Evolutionary conservation across 345 rosid genomes (phyloP), one percentile per base, ranked within the genome.

Genomic region (Populus euphratica): DNA sequence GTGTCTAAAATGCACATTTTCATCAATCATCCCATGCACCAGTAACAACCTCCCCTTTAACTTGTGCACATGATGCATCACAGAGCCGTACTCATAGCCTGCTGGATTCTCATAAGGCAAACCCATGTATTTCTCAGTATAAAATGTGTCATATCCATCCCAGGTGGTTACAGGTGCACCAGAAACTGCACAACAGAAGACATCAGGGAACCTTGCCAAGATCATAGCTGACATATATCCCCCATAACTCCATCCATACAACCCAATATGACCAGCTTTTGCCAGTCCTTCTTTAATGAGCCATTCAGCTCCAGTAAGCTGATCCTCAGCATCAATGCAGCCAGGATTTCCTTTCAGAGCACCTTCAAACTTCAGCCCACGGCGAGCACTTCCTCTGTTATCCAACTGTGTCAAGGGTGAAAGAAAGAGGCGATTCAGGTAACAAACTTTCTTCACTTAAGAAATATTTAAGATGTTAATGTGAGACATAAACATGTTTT

Each of bases 131-230:
- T 92, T 95, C 84, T 95, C 99, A 0, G 99, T 91, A 83, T 95
- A 95, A 81, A 92, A 95, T 0, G 98, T 86, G 87, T 95, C 97
- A 7, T 92, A 95, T 0, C 98, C 98, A 71, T 95, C 99, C 99
- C 99, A 95, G 25, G 98, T 89, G 31, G 99, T 93, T 35, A 95
- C 99, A 0, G 98, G 98, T 29, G 98, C 98, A 69, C 97, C 99
- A 0, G 94, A 82, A 44, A 93, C 85, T 4, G 97, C 98, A 2
- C 96, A 95, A 11, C 66, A 39, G 78, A 93, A 95, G 36, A 91
- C 83, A 56, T 92, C 89, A 39, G 96, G 97, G 81, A 86, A 90
- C 72, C 87, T 83, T 16, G 88, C 86, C 72, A 95, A 72, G 50
- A 85, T 81, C 88, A 87, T 85, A 39, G 98, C 94, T 35, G 99